Evolutionary conservation across 352 stramenopile genomes (phyloP).

Genomic region (Pythium biforme): DNA sequence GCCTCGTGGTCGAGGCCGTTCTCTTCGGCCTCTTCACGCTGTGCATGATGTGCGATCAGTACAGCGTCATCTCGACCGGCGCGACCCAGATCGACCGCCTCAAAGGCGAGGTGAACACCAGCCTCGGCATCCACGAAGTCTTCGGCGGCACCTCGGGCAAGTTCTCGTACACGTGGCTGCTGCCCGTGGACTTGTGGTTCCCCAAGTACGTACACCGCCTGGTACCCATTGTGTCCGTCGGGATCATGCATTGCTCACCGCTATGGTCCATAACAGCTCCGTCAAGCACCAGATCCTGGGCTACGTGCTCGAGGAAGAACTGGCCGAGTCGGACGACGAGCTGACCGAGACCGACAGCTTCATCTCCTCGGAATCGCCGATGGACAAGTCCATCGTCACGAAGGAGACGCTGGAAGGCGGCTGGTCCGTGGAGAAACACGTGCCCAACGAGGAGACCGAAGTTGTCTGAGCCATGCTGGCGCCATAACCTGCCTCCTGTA

Average conservation of each 20-base stretch:
- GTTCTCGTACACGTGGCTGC: slow-evolving; percentile 74
- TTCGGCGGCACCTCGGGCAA: slow-evolving; percentile 64
- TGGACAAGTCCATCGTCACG: slow-evolving; percentile 42
- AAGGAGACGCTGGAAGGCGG: slow-evolving; percentile 78
- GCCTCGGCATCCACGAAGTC: slow-evolving; percentile 78
- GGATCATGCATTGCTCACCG: neutral
- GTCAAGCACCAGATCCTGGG: slow-evolving; percentile 82
- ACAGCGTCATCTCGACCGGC: slow-evolving; percentile 94
- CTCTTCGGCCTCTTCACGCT: slow-evolving; percentile 98
- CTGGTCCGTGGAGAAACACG: slow-evolving; percentile 82
- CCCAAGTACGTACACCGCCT: slow-evolving; percentile 48
- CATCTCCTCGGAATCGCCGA: slow-evolving; percentile 46
- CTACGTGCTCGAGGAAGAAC: slow-evolving; percentile 79
- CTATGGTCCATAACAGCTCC: slow-evolving; percentile 34
- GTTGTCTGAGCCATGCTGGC: slow-evolving; percentile 40
- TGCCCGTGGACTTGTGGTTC: slow-evolving; percentile 88
- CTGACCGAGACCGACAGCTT: slow-evolving; percentile 73
- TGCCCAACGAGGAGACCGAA: slow-evolving; percentile 50
- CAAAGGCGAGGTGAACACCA: slow-evolving; percentile 86
- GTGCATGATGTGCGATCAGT: slow-evolving; percentile 99
- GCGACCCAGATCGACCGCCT: slow-evolving; percentile 97
- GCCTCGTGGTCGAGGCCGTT: slow-evolving; percentile 85
- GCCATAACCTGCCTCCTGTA: neutral
- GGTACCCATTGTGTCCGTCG: neutral
- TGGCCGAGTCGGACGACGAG: slow-evolving; percentile 67